Conservation (phyloP, 139 green algal genomes). For the Dunaliella primolecta region DNA sequence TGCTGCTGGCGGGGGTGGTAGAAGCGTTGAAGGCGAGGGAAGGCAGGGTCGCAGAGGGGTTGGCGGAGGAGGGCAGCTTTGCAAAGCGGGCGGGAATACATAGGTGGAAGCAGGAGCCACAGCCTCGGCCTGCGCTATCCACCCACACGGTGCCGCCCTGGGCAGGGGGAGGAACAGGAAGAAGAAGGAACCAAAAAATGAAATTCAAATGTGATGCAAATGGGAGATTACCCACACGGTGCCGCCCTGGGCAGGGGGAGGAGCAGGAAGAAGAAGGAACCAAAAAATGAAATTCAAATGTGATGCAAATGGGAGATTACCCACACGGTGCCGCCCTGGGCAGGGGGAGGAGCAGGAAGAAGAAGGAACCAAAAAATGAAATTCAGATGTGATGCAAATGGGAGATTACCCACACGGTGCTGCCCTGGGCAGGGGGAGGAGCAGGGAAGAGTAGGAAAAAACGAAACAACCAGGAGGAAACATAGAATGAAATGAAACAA, state of each 20-base stretch:
- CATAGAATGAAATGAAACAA: no score
- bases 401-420: constrained; percentile 78
- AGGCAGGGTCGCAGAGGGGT: neutral
- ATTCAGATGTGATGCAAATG: no score
- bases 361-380: no score
- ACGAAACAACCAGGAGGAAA: no score
- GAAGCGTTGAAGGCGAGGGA: neutral
- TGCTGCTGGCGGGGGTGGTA: neutral
- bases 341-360: no score
- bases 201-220: no score
- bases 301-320: no score
- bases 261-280: no score
- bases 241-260: constrained; percentile 40
- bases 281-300: no score
- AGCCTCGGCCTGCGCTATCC: constrained; percentile 46
- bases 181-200: no score
- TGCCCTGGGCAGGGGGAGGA: constrained; percentile 31
- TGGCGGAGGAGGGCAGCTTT: neutral
- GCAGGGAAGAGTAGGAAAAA: no score
- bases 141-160: constrained; percentile 71
- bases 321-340: constrained; percentile 67
- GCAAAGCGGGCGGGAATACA: constrained; percentile 21
- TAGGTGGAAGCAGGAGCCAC: constrained; percentile 60
- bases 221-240: constrained; percentile 79
- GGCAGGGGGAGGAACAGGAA: no score